A percentile compares a stretch with the other conserved stretches of the same genome.
Evolutionary conservation across 208 protist species (phyloP).

Genomic region (Strigomonas oncopelti): DNA sequence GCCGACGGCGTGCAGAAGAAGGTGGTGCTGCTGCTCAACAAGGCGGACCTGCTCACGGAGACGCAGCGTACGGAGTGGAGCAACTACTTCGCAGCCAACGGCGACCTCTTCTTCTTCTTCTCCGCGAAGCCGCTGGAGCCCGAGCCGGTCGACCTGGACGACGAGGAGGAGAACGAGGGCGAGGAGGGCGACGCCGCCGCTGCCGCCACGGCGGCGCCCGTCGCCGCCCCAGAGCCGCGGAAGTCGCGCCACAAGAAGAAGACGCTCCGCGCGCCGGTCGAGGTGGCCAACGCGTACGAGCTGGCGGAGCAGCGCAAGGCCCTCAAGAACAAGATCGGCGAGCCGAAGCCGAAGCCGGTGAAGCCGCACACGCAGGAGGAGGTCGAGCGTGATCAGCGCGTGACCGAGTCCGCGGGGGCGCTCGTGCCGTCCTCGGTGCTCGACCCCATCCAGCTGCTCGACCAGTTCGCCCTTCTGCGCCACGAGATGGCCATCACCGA

Average conservation of each 20-base stretch:
- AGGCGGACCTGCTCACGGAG: conserved; percentile 97
- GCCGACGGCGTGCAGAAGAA: conserved; percentile 55
- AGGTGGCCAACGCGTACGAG: conserved; percentile 74
- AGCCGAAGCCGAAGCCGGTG: conserved; percentile 34
- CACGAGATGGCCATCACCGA: conserved; percentile 28
- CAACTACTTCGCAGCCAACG: conserved; percentile 82
- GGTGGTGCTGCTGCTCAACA: conserved; percentile 97
- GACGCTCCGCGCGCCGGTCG: conserved; percentile 67
- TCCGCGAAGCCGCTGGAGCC: conserved; percentile 55
- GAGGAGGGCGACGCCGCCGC: conserved; percentile 2
- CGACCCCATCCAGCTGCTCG: conserved; percentile 73
- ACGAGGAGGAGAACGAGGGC: conserved; percentile 13
- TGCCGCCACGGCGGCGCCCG: not conserved
- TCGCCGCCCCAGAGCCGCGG: conserved; percentile 34
- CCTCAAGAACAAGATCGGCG: conserved; percentile 30
- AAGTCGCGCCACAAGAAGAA: conserved; percentile 78
- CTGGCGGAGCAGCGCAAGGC: conserved; percentile 47
- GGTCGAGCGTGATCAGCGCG: conserved; percentile 47
- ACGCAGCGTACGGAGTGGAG: conserved; percentile 91
- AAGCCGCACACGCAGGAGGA: conserved; percentile 68
- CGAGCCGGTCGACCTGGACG: conserved; percentile 9
- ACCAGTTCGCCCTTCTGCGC: conserved; percentile 67
- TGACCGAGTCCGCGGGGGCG: conserved; percentile 13
- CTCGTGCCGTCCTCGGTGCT: conserved; percentile 58
- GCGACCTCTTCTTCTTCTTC: conserved; percentile 92